phyloP scores from a whole-genome alignment of 176 grass and related monocot genomes.

The Lolium perenne region DNA sequence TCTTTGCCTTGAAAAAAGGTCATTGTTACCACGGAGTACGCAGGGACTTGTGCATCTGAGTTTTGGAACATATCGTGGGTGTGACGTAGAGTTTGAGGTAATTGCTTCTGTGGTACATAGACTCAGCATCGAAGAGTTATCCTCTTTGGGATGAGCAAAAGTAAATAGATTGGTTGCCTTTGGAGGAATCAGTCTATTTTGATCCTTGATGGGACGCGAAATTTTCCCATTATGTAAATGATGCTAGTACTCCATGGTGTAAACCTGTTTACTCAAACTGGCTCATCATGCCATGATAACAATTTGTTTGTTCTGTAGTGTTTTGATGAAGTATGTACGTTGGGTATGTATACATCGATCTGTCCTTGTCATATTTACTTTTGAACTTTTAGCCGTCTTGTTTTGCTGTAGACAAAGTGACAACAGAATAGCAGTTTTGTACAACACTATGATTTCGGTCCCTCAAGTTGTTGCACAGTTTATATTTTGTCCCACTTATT shows the following conservation, averaged over 20 bases:
- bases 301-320: no score
- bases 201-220: neutral
- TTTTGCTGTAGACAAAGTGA: no score
- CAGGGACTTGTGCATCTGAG: neutral
- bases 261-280: neutral
- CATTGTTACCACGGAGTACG: neutral
- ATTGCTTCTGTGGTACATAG: neutral
- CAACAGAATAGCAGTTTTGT: no score
- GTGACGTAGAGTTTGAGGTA: neutral
- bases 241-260: neutral
- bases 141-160: neutral
- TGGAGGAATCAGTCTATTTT: constrained; percentile 1
- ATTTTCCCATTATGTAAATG: neutral
- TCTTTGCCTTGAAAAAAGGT: neutral
- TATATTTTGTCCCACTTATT: no score
- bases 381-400: no score
- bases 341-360: no score
- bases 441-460: no score
- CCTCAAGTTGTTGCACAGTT: no score
- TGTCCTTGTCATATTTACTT: no score
- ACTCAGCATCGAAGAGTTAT: neutral
- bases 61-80: constrained; percentile 5
- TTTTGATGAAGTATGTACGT: no score
- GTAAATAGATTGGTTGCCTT: neutral
- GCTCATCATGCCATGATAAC: neutral